These are phyloP conservation scores for Clavispora asparagi DNA, from an alignment of 805 yeast species.

Conservation along the genomic window DNA sequence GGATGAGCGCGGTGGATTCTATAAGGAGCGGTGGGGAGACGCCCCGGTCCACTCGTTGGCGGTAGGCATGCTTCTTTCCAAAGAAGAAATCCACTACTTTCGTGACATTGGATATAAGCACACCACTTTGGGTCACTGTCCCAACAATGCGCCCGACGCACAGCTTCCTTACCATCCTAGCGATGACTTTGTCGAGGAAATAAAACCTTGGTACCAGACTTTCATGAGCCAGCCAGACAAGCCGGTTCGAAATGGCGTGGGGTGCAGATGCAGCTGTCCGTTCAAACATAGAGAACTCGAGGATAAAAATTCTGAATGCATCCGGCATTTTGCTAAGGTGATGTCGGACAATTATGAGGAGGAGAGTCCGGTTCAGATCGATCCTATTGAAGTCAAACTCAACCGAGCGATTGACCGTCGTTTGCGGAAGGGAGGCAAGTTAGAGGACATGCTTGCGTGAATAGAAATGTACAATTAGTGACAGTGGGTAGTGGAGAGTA, in stretches of 20 bases:
- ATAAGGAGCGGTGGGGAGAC: conserved; percentile 95
- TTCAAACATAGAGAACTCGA: conserved; percentile 46
- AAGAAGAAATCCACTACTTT: conserved; percentile 79
- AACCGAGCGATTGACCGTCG: conserved; percentile 15
- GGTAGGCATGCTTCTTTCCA: conserved; percentile 64
- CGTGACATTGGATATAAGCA: conserved; percentile 90
- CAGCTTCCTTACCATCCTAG: conserved; percentile 15
- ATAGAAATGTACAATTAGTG: neutral
- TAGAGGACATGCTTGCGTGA: conserved; percentile 11
- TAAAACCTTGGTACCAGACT: conserved; percentile 24
- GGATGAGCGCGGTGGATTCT: conserved; percentile 77
- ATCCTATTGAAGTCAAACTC: conserved; percentile 20
- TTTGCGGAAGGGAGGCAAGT: conserved; percentile 18
- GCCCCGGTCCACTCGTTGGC: conserved; percentile 93
- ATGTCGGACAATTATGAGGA: conserved; percentile 25
- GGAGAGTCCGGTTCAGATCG: conserved; percentile 18
- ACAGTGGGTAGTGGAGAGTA: too few species aligned
- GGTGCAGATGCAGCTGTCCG: conserved; percentile 87
- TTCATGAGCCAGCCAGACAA: conserved; percentile 18
- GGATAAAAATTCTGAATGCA: conserved; percentile 46
- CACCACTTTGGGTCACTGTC: conserved; percentile 79
- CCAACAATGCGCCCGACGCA: conserved; percentile 42
- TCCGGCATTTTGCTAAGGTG: conserved; percentile 44
- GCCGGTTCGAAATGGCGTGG: conserved; percentile 48
- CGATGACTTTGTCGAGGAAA: conserved; percentile 21